Evolutionary conservation across 176 grass and related monocot genomes (phyloP).

Genomic region (Triticum monococcum): DNA sequence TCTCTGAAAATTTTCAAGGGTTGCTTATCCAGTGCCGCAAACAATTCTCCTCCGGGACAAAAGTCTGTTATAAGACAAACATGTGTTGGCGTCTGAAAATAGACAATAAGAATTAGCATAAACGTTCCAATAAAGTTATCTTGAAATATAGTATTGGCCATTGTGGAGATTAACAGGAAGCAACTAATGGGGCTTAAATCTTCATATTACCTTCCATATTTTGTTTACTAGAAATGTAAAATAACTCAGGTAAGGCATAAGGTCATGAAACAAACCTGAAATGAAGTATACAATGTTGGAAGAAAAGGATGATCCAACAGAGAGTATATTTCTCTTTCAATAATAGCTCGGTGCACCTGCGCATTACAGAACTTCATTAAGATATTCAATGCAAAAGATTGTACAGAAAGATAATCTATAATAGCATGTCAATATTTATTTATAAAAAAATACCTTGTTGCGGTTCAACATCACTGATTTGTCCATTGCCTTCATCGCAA

Average conservation of each 20-base stretch:
- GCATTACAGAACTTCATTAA: conserved; percentile 19
- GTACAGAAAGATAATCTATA: background rate
- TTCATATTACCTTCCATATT: background rate
- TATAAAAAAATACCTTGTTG: conserved; percentile 77
- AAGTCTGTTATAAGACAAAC: conserved; percentile 99
- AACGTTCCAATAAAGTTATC: background rate
- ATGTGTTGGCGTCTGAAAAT: conserved; percentile 89
- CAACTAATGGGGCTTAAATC: background rate
- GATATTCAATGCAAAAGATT: background rate
- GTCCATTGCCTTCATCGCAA: conserved; percentile 99
- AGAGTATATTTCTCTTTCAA: conserved; percentile 97
- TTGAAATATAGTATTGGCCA: conserved; percentile 4
- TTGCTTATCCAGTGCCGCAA: conserved; percentile 87
- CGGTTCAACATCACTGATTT: conserved; percentile 95
- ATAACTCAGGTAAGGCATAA: conserved; percentile 5
- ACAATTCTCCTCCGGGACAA: conserved; percentile 90
- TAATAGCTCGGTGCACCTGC: conserved; percentile 93
- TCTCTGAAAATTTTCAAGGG: conserved; percentile 92
- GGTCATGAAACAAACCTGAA: conserved; percentile 64
- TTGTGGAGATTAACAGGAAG: background rate
- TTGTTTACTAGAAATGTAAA: conserved; percentile 27
- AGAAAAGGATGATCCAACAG: conserved; percentile 97
- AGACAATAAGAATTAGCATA: conserved; percentile 35
- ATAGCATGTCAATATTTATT: background rate
- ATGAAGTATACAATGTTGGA: conserved; percentile 93